Conservation (phyloP, 2,329 filamentous ascomycete species). For the Verticillium zaregamsianum region DNA sequence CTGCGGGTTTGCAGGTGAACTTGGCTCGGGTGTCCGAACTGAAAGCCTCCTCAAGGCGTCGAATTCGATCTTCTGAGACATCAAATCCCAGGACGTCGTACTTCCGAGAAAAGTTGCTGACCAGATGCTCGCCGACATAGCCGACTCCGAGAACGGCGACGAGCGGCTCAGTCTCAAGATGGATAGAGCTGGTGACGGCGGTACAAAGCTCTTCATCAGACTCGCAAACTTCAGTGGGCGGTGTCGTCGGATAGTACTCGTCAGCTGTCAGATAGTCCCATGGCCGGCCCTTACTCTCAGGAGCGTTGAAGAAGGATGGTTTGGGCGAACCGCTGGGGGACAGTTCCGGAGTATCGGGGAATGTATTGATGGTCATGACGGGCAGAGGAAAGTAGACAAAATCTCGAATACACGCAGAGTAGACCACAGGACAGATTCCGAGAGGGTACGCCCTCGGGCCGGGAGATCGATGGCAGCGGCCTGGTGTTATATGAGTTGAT, state of each 20-base stretch:
- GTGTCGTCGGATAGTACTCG: constrained; percentile 12
- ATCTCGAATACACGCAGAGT: background rate
- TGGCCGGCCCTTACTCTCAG: constrained; percentile 1
- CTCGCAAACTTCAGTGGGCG: constrained; percentile 13
- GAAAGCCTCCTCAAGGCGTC: constrained; percentile 25
- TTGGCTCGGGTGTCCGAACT: constrained; percentile 20
- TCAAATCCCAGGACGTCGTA: constrained; percentile 45
- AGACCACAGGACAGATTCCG: background rate
- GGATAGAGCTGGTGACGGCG: constrained; percentile 8
- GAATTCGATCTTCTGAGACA: constrained; percentile 34
- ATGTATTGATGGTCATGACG: background rate
- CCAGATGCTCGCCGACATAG: constrained; percentile 47
- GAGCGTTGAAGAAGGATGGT: constrained; percentile 5
- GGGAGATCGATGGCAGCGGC: too few relatives aligned
- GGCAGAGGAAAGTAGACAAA: background rate
- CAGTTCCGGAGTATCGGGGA: background rate
- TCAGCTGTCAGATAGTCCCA: constrained; percentile 8
- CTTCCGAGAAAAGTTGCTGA: constrained; percentile 33
- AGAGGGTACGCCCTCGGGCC: background rate
- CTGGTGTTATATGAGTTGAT: too few relatives aligned
- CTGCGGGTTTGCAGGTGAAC: constrained; percentile 28
- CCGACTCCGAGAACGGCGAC: constrained; percentile 49
- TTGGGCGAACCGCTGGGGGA: background rate
- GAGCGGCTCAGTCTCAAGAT: constrained; percentile 22
- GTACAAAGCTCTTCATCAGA: constrained; percentile 12